A percentile compares a stretch with the other conserved stretches of the same genome.
These are phyloP conservation scores for Akanthomyces lecanii DNA, from an alignment of 2,329 filamentous ascomycete species.

Conservation along the genomic window DNA sequence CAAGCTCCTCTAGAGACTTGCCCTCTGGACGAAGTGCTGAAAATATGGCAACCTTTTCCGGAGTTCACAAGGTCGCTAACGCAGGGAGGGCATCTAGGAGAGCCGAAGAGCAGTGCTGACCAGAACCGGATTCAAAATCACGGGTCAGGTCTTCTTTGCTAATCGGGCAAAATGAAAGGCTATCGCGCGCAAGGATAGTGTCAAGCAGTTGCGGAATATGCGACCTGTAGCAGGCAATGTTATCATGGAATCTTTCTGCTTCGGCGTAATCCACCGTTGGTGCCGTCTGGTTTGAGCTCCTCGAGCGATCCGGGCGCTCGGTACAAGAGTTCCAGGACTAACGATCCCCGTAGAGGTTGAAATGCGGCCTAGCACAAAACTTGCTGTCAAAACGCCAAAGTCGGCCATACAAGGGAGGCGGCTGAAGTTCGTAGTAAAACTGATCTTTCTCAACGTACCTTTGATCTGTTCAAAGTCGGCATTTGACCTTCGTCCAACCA, in stretches of 20 bases:
- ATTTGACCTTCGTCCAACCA: not conserved
- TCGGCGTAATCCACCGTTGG: not conserved
- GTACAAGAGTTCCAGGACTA: not conserved
- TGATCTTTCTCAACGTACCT: not conserved
- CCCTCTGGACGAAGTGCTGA: too few species aligned
- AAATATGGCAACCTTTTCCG: not conserved
- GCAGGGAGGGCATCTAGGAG: not conserved
- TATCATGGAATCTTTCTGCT: not conserved
- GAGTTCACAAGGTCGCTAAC: not conserved
- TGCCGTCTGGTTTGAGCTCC: not conserved
- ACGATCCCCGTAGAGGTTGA: not conserved
- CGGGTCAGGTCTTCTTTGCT: not conserved
- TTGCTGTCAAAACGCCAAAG: not conserved
- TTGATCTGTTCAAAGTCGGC: not conserved
- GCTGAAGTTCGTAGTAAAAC: not conserved
- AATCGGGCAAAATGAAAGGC: constrained; percentile 1
- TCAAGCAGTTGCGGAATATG: constrained; percentile 4
- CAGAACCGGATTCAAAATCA: not conserved
- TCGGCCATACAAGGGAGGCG: not conserved
- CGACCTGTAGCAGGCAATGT: not conserved
- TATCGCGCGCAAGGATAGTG: not conserved
- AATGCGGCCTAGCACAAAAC: not conserved
- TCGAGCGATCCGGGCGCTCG: not conserved
- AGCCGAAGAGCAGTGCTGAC: not conserved
- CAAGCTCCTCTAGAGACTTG: not conserved